A percentile compares a stretch with the other conserved stretches of the same genome.
Evolutionary conservation across 2,329 filamentous ascomycete genomes (phyloP).

Genomic region (Pseudonectria foliicola): DNA sequence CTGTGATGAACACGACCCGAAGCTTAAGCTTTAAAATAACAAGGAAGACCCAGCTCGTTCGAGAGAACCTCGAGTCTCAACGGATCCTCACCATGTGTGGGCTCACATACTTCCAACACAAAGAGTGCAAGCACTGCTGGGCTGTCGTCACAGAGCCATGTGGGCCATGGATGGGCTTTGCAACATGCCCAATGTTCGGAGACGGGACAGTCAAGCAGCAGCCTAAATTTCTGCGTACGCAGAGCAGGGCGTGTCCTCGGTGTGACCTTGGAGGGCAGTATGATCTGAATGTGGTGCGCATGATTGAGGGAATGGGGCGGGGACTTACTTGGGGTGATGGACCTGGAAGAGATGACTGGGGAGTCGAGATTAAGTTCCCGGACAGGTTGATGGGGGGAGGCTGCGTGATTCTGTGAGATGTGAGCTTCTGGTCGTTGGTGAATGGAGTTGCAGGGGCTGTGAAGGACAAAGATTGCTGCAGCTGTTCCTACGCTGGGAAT

Average conservation of each 20-base stretch:
- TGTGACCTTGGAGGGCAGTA: conserved; percentile 36
- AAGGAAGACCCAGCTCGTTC: too few relatives aligned
- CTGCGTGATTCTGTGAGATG: conserved; percentile 27
- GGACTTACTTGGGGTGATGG: conserved; percentile 43
- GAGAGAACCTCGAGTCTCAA: neutral
- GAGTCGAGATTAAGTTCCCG: conserved; percentile 26
- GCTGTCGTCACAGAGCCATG: conserved; percentile 40
- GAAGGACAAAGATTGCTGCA: neutral
- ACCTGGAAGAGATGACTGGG: conserved; percentile 31
- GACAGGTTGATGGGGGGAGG: conserved; percentile 2
- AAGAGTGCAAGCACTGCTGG: conserved; percentile 46
- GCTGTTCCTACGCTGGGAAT: neutral
- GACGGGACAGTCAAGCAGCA: conserved; percentile 30
- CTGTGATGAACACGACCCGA: neutral
- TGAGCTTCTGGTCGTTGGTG: neutral
- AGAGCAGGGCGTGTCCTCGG: conserved; percentile 32
- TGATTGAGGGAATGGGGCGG: conserved; percentile 36
- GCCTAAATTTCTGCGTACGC: conserved; percentile 30
- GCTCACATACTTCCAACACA: conserved; percentile 41
- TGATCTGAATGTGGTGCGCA: conserved; percentile 40
- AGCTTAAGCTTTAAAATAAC: too few relatives aligned
- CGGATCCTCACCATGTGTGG: conserved; percentile 36
- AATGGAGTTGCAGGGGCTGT: neutral
- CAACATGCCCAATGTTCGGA: conserved; percentile 37
- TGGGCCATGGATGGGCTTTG: conserved; percentile 43